Base-by-base conservation (phyloP, 768 basidiomycete genomes). In the Gloeostereum incarnatum region DNA sequence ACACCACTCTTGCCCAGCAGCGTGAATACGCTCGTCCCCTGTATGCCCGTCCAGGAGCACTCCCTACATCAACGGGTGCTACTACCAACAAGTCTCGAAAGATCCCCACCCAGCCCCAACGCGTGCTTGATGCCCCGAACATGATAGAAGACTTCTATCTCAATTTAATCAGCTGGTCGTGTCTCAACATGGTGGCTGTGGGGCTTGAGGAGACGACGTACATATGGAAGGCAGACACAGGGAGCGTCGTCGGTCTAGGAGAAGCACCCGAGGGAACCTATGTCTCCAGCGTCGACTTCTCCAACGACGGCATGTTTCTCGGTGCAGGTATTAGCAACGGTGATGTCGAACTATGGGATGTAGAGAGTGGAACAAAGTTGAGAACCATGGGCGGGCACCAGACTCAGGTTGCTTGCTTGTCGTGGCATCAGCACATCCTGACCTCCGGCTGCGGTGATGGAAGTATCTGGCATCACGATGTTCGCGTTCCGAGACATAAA, bases 101-200 rank as follows among this genome's bases (percentile, higher is more conserved):
- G 47, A 88, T 97, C 38, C 74, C 91, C 0, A 85, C 86, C 0
- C 76, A 80, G 17, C 89, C 94, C 0, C 87, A 94, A 49, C 75
- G 91, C n/a, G 91, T 97, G 6, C 71, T 99, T 7, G 96, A 98
- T 49, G 94, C 94, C 0, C 92, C 92, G 1, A 89, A 89, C 5
- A 81, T 87, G 70, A 71, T 80, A 7, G 91, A 98, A 47, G 96
- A 99, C 58, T 99, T 94, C 58, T 99, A 99, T 54, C 77, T 99
- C 52, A 99, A 98, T 57, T 68, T 99, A 37, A 57, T 97, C 36
- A 73, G 81, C 13, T 99, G 96, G 96, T 85, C 84, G 24, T 72
- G 71, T 29, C 74, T 75, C 47, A 97, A 98, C 57, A 63, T 80
- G 19, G 78, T 99, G 8, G 92, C 86, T 2, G 93, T 99, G 39